Base-by-base conservation (phyloP, 768 basidiomycete genomes). In the Boletus coccyginus region DNA sequence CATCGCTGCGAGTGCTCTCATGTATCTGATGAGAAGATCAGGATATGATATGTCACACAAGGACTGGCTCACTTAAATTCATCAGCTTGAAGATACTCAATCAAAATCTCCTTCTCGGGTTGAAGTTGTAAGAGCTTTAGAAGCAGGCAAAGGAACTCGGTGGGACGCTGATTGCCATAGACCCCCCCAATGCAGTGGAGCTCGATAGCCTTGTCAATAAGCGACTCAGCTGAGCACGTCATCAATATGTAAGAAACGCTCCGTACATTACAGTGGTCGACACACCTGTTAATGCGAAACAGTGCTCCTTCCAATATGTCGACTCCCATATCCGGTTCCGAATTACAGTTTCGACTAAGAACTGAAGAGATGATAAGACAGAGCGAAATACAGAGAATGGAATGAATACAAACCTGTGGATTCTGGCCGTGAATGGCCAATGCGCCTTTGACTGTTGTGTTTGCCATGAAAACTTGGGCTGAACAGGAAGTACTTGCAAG, bases 251-350 rank as follows among this genome's bases (percentile, higher is more conserved):
- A 5, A 31, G 2, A 29, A 47, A 21, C 13, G 8, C 49, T 7
- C 35, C 46, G 35, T 38, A 53, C 29, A n/a, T 59, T n/a, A 35
- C 4, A 55, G 5, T 39, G 21, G 17, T 14, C 47, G 45, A 72
- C 80, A 49, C 48, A 91, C 94, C 93, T 57, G 93, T 97, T 46
- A 99, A 77, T 21, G 96, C 96, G 69, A 99, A 99, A 69, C 96
- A 99, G 63, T 97, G 93, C 70, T 99, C 96, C 76, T 99, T 99
- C 96, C 96, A 99, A 73, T 84, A 99, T 8, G 79, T 72, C 0
- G 90, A 89, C 71, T 98, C 96, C 78, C 96, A 99, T 58, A 99
- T 97, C 58, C 97, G 85, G 67, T 88, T 92, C 51, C 97, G 86
- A 62, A 98, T 95, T 59, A 98, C 92, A 38, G 92, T 96, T 79